These are phyloP conservation scores for Hyaloscypha bicolor DNA, from an alignment of 495 filamentous ascomycete species.

Conservation along the genomic window DNA sequence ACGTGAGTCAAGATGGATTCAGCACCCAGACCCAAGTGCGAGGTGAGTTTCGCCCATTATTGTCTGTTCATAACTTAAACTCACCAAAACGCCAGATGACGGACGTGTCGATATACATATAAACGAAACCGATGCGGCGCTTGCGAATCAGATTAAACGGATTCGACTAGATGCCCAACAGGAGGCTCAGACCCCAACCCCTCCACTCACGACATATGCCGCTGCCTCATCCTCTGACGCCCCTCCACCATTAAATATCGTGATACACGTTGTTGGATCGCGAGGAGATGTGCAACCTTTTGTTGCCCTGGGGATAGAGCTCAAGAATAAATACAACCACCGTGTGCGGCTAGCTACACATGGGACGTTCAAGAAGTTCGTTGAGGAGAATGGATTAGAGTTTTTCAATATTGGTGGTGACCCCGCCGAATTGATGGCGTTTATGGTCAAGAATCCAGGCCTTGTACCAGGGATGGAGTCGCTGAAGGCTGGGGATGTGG, in stretches of 20 bases:
- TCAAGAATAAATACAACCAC: conserved; percentile 53
- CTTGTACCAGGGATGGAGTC: conserved; percentile 65
- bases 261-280: conserved; percentile 64
- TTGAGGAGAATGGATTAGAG: conserved; percentile 52
- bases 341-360: conserved; percentile 68
- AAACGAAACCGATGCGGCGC: conserved; percentile 39
- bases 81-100: conserved; percentile 8
- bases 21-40: conserved; percentile 50
- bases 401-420: conserved; percentile 69
- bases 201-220: not conserved
- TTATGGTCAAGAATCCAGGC: conserved; percentile 80
- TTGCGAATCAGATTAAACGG: conserved; percentile 59
- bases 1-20: conserved; percentile 48
- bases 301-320: conserved; percentile 52
- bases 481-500: conserved; percentile 65
- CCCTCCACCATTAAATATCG: conserved; percentile 52
- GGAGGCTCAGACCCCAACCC: conserved; percentile 39
- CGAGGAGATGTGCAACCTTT: conserved; percentile 68
- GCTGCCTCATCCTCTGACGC: not conserved
- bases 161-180: conserved; percentile 56
- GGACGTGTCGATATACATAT: conserved; percentile 16
- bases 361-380: conserved; percentile 58
- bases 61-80: not conserved
- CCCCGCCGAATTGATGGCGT: conserved; percentile 67
- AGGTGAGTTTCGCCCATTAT: conserved; percentile 29